phyloP scores from a whole-genome alignment of 495 filamentous ascomycete species.

The Chaetomium cochliodes region DNA sequence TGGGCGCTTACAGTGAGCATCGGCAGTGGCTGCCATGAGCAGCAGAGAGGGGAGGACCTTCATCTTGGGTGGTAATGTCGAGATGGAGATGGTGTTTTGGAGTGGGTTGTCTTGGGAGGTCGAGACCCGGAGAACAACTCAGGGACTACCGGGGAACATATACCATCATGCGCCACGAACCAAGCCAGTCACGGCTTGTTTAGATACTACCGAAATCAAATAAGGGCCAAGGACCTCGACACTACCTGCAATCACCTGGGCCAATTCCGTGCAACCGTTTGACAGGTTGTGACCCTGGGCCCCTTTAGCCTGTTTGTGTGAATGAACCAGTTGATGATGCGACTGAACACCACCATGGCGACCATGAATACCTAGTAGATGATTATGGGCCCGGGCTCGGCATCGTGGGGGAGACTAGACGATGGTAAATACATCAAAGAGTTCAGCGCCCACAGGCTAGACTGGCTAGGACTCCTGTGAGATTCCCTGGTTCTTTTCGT shows the following conservation, averaged over 20 bases:
- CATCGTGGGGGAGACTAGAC: no score
- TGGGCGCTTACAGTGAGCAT: slow-evolving; percentile 15
- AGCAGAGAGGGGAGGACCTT: slow-evolving; percentile 9
- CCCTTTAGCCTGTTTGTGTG: not conserved
- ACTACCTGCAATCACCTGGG: not conserved
- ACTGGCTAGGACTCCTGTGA: no score
- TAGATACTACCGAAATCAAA: not conserved
- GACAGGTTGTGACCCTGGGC: not conserved
- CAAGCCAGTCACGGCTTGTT: not conserved
- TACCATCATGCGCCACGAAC: not conserved
- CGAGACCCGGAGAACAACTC: no score
- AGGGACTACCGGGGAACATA: not conserved
- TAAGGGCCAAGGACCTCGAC: not conserved
- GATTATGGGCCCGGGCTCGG: no score
- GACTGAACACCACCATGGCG: no score
- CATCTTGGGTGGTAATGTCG: not conserved
- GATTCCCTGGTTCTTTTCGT: no score
- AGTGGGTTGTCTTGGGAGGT: not conserved
- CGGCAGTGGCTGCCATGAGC: slow-evolving; percentile 15
- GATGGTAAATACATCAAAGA: no score
- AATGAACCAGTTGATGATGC: not conserved
- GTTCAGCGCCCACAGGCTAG: no score
- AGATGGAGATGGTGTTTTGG: not conserved
- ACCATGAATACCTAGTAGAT: no score
- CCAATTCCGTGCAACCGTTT: not conserved